phyloP scores from a whole-genome alignment of 768 basidiomycete species.

The Lactifluus rugatus region DNA sequence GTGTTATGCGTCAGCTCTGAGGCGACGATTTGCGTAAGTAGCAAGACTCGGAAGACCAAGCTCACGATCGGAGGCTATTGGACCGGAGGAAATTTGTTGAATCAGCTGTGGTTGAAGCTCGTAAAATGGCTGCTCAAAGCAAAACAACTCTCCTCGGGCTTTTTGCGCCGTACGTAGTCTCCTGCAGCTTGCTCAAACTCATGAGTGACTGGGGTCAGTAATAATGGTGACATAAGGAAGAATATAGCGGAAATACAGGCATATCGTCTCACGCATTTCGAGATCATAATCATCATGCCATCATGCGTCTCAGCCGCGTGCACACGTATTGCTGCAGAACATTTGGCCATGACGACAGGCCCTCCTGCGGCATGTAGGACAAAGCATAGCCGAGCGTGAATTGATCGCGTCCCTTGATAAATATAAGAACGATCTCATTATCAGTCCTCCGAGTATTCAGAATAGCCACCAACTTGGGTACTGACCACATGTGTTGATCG shows the following conservation, averaged over 20 bases:
- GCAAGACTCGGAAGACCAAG: no score
- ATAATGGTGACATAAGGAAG: neutral
- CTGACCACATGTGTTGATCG: neutral
- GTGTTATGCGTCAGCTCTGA: no score
- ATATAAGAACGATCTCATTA: no score
- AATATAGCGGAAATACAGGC: no score
- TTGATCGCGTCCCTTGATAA: neutral
- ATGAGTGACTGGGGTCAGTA: no score
- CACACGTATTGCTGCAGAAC: neutral
- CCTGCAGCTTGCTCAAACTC: neutral
- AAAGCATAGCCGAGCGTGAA: neutral
- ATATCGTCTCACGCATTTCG: neutral
- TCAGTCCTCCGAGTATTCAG: no score
- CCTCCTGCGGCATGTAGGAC: neutral
- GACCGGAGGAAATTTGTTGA: no score
- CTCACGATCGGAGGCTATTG: no score
- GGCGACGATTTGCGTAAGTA: no score
- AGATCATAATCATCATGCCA: neutral
- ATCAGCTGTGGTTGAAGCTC: no score
- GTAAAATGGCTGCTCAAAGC: no score
- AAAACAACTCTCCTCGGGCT: neutral
- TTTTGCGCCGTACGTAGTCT: neutral
- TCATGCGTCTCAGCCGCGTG: neutral
- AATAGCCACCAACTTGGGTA: neutral
- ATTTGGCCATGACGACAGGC: neutral